Base-by-base conservation (phyloP, 352 stramenopile species). In the Nothophytophthora sp. region DNA sequence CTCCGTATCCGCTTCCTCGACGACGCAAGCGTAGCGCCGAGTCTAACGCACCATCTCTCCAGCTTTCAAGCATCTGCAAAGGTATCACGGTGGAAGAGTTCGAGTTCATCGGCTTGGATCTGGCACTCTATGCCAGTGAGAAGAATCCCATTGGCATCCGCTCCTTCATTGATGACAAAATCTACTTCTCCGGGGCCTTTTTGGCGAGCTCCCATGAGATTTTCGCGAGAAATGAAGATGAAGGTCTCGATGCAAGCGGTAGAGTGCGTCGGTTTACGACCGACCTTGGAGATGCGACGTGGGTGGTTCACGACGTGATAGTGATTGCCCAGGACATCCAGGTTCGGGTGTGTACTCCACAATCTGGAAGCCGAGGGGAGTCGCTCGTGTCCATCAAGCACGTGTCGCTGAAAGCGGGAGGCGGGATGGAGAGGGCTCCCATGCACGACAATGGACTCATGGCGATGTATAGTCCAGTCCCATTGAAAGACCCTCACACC, bases 81-180 rank as follows among this genome's bases (percentile, higher is more conserved):
- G 67, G 67, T 19, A 18, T 88, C 8, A 57, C 61, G 15, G 41
- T 94, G 1, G 67, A 87, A 33, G 66, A 83, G 11, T 81, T 94
- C 25, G 64, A 68, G 12, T 50, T 94, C 24, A 66, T 78, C 25
- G 80, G 80, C 1, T 28, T 94, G 9, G 84, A 94, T 50, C 12
- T 91, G 12, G 81, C 73, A 9, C 29, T 94, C 0, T 92, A 92
- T 40, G 65, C 79, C 25, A 92, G 72, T 35, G 79, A 92, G 53
- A 83, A 87, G 20, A 68, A 75, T 23, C 75, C 67, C 12, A 43
- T 88, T 16, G 78, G 81, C 0, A 59, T 92, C 35, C 81, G 81
- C n/a, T 63, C 72, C 1, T 88, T 84, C 35, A 65, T 91, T n/a
- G 81, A 86, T 27, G 71, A 89, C 20, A 72, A 67, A 23, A 73